phyloP scores from a whole-genome alignment of 2,329 filamentous ascomycete species.

The Penicillium vulpinum region DNA sequence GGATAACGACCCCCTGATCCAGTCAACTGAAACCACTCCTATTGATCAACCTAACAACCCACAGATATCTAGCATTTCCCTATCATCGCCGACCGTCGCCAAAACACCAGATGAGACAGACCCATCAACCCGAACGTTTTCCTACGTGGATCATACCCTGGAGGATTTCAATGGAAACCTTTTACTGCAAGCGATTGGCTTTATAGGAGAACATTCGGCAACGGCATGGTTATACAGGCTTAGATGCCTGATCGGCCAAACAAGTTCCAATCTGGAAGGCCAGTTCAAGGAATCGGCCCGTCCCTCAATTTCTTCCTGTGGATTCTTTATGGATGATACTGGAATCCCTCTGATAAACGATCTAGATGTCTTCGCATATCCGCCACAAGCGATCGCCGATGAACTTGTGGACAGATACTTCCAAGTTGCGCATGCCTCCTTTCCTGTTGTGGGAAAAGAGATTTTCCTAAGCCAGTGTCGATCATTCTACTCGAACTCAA shows the following conservation, averaged over 20 bases:
- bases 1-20: background rate
- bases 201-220: conserved; percentile 48
- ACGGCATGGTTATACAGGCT: conserved; percentile 47
- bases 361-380: conserved; percentile 39
- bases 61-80: conserved; percentile 2
- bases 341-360: conserved; percentile 35
- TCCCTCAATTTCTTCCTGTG: conserved; percentile 22
- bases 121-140: conserved; percentile 26
- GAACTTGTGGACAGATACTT: conserved; percentile 45
- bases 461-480: conserved; percentile 43
- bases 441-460: conserved; percentile 44
- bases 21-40: background rate
- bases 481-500: conserved; percentile 36
- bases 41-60: background rate
- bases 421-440: conserved; percentile 41
- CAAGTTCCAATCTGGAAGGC: conserved; percentile 16
- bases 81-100: background rate
- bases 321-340: conserved; percentile 43
- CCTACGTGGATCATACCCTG: conserved; percentile 41
- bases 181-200: conserved; percentile 40
- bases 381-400: conserved; percentile 38
- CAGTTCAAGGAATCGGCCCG: conserved; percentile 29
- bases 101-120: background rate
- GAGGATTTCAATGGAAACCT: conserved; percentile 47
- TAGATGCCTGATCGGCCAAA: conserved; percentile 35